phyloP scores from a whole-genome alignment of 768 basidiomycete species.

The Kondoa subrosea region DNA sequence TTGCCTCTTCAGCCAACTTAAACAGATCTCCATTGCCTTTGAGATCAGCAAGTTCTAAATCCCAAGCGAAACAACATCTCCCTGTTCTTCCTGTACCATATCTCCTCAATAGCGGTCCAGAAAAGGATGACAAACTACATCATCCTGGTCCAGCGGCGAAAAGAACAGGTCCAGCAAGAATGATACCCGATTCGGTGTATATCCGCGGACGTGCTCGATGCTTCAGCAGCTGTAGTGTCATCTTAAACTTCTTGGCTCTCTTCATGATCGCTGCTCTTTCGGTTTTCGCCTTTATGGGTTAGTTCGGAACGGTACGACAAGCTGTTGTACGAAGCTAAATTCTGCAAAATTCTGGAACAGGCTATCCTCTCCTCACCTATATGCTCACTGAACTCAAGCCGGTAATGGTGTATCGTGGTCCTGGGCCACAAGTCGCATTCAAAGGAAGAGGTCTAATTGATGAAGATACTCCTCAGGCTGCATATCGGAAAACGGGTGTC shows the following conservation, averaged over 20 bases:
- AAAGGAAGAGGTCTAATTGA: background rate
- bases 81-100: background rate
- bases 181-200: constrained; percentile 10
- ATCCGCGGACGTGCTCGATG: background rate
- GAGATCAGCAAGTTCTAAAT: background rate
- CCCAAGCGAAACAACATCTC: background rate
- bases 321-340: no score
- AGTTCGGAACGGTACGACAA: no score
- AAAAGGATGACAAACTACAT: constrained; percentile 17
- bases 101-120: background rate
- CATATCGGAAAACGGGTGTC: background rate
- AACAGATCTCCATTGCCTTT: background rate
- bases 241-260: background rate
- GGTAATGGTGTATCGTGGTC: no score
- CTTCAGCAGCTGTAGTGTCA: background rate
- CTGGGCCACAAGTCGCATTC: no score
- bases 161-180: constrained; percentile 9
- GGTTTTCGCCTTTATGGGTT: background rate
- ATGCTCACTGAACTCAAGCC: background rate
- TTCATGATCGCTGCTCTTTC: background rate
- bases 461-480: background rate
- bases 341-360: no score
- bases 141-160: constrained; percentile 1
- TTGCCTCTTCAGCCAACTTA: background rate
- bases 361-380: background rate